Evolutionary conservation across 1,284 basidiomycete genomes (phyloP), one percentile per base, ranked within the genome.

Genomic region (Grifola frondosa): DNA sequence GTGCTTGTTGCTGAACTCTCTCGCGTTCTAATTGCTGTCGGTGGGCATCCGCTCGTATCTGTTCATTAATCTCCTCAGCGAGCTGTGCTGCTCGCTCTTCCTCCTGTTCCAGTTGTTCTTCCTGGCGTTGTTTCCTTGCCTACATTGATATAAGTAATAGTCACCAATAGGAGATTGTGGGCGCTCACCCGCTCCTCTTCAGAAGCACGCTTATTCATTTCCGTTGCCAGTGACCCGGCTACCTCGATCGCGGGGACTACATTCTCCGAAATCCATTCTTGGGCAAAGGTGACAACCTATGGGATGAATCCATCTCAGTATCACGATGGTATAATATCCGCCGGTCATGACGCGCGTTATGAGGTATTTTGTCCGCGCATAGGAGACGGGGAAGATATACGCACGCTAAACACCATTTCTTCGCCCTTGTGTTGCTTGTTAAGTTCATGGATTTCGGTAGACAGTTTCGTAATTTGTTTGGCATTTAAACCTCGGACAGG

Each of bases 401-500:
- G 24, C 23, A 84, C 83, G 67, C 83, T 75, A 60, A 88, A 86
- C 25, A 87, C 83, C 77, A 84, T 81, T 59, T 86, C 86, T 17
- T 74, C 73, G 4, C 86, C 86, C 47, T 75, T 70, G 50, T 71
- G 61, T 48, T 70, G 76, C 62, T 80, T 78, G 3, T 78, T 80
- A 55, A 88, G 81, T 0, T 68, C 63, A 38, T 80, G 78, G 32
- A 90, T 77, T 17, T 69, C 70, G 35, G 75, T 77, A 4, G 73
- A 66, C 12, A 90, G 60, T 33, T 70, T 77, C 29, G 67, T 64
- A 34, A 82, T 63, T 52, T 85, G 70, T 15, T 77, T 72, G 31
- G 71, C 66, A 30, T 61, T 68, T 24, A 89, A 54, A 19, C 84
- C 84, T 28, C 69, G 66, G 42, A 76, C 74, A 20, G 82, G 82